Base-by-base conservation (phyloP, 192 early-diverging fungal genomes). In the Rhizoclosmatium sp. region DNA sequence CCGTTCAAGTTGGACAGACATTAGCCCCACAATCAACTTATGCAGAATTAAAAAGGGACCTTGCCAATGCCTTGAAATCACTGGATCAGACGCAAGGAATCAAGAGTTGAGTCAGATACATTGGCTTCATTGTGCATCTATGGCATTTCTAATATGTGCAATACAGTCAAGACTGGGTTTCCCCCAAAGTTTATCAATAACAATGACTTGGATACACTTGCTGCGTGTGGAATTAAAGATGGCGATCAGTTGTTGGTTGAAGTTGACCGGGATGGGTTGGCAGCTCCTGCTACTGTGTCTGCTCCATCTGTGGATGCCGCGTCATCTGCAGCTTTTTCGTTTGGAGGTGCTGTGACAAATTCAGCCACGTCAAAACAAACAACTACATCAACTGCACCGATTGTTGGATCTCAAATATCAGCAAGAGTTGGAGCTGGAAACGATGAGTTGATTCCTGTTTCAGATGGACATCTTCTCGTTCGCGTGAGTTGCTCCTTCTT, bases 181-280 rank as follows among this genome's bases (percentile, higher is more conserved):
- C 79, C 79, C 9, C 79, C 79, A 58, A 75, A 69, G 40, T 19
- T 56, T 47, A 41, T 80, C 19, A 39, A 40, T 9, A 56, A 59
- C 40, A 19, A 23, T 19, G 54, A 80, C 39, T 23, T 19, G 4
- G 62, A 51, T 46, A 45, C 79, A 1, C 72, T 80, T 3, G 31
- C 71, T 31, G 41, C 45, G n/a, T 69, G 61, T 45, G 79, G 71
- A 10, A 69, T 80, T 45, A 65, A 67, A 45, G 73, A 80, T 59
- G 79, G 79, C 19, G 79, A 80, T 3, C 61, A 67, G 16, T 44
- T 80, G 12, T 5, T 68, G 1, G 66, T 80, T 44, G 72, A 75
- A 46, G 40, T 71, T 1, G 60, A 39, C 40, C 21, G 12, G 47
- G 49, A 14, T 2, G 42, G 14, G 49, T n/a, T 48, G 40, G 10